A percentile compares a stretch with the other conserved stretches of the same genome.
Evolutionary conservation across 176 grass and related monocot genomes (phyloP).

Genomic region (Secale cereale): DNA sequence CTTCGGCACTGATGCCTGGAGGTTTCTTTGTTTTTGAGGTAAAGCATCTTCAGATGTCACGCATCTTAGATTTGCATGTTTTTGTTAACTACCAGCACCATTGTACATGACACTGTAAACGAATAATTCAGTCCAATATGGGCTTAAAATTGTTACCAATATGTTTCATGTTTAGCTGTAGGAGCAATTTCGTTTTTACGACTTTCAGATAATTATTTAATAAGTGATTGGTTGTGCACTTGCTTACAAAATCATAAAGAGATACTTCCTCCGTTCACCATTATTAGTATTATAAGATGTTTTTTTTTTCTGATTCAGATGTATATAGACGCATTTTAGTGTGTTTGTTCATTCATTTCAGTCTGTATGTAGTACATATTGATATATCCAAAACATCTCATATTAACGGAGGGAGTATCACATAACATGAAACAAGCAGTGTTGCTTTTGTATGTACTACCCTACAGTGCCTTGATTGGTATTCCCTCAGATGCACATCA

Average conservation of each 20-base stretch:
- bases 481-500: neutral
- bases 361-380: too few relatives aligned
- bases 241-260: neutral
- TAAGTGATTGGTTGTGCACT: neutral
- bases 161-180: neutral
- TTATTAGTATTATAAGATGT: too few relatives aligned
- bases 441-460: neutral
- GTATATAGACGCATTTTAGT: too few relatives aligned
- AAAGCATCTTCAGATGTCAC: neutral
- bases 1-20: slow-evolving; percentile 55
- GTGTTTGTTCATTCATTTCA: too few relatives aligned
- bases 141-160: neutral
- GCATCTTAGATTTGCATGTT: neutral
- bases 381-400: too few relatives aligned
- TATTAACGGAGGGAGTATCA: neutral
- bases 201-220: neutral
- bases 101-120: neutral
- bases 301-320: too few relatives aligned
- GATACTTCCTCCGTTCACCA: neutral
- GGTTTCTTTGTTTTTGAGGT: slow-evolving; percentile 99
- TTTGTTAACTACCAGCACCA: neutral
- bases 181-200: neutral
- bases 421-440: neutral
- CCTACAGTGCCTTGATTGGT: neutral
- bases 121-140: neutral